These are phyloP conservation scores for Candida railenensis DNA, from an alignment of 805 yeast genomes.

Conservation along the genomic window DNA sequence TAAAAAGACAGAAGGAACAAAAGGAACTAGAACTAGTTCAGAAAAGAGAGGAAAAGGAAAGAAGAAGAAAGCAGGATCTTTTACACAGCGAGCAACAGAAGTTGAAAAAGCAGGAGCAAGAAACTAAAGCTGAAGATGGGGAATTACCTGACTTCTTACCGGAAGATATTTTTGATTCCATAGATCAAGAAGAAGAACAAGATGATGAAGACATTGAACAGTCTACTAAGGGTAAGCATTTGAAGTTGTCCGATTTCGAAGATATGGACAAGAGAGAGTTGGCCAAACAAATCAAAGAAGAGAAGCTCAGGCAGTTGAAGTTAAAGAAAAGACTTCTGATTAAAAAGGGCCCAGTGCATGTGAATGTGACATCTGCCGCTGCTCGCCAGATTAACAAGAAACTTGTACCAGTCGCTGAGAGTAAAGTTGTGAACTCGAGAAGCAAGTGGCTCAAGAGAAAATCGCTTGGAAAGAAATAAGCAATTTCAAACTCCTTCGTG, in stretches of 20 bases:
- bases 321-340: constrained; percentile 20
- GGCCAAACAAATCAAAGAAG: constrained; percentile 30
- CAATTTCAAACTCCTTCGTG: background rate
- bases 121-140: constrained; percentile 14
- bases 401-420: constrained; percentile 37
- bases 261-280: constrained; percentile 23
- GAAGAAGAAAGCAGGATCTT: constrained; percentile 32
- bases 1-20: constrained; percentile 25
- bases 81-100: constrained; percentile 36
- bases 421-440: constrained; percentile 27
- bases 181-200: constrained; percentile 12
- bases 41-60: constrained; percentile 30
- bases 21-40: constrained; percentile 20
- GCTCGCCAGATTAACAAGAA: constrained; percentile 11
- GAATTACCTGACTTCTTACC: constrained; percentile 43
- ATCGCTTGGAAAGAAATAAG: constrained; percentile 32
- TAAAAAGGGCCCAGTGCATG: constrained; percentile 42
- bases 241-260: constrained; percentile 32
- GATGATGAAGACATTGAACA: constrained; percentile 6
- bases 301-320: constrained; percentile 28
- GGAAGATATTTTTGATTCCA: constrained; percentile 33
- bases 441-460: constrained; percentile 42
- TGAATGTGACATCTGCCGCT: constrained; percentile 28
- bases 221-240: constrained; percentile 23
- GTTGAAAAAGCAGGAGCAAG: constrained; percentile 18